Base-by-base conservation (phyloP, 139 green algal species). In the Spirogloea muscicola region DNA sequence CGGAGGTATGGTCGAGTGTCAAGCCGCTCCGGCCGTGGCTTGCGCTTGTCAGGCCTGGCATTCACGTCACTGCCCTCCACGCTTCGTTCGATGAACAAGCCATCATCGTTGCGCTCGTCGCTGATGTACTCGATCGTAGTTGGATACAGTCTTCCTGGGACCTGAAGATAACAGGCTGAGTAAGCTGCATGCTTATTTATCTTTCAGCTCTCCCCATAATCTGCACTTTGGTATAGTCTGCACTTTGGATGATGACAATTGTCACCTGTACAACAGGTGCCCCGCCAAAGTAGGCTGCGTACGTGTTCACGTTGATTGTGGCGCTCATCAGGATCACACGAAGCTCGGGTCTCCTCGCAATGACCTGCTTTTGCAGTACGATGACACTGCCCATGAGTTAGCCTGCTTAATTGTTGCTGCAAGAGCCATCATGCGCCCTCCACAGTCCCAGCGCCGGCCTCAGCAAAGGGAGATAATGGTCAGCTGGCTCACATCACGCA, bases 281-380 rank as follows among this genome's bases (percentile, higher is more conserved):
- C 16, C 79, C 82, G 13, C 72, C 59, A 77, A 93, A 93, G 82
- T 92, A 93, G 48, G 31, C 41, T 21, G 71, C 76, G 43, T 75
- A 84, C 29, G 46, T 39, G 41, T 68, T 25, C 52, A 66, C 46
- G 33, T 78, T 80, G 46, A 96, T 88, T 3, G 91, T 96, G 46
- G 91, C 91, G 13, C 63, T 87, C 91, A 96, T 96, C 34, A 96
- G 86, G 49, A 96, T 57, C 31, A 81, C 31, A n/a, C 61, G 43
- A 42, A 81, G 41, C 21, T 74, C 31, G 10, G 1, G 66, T 25
- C 61, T 6, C 13, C 31, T 6, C 13, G 33, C 7, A 21, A 68
- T 31, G 21, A 68, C 10, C 7, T 49, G 33, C 59, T 25, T 68
- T n/a, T 39, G 16, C 16, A 63, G 9, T 48, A 91, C n/a, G n/a